phyloP scores from a whole-genome alignment of 768 basidiomycete genomes.

The Rhodosporidiobolus sp. region DNA sequence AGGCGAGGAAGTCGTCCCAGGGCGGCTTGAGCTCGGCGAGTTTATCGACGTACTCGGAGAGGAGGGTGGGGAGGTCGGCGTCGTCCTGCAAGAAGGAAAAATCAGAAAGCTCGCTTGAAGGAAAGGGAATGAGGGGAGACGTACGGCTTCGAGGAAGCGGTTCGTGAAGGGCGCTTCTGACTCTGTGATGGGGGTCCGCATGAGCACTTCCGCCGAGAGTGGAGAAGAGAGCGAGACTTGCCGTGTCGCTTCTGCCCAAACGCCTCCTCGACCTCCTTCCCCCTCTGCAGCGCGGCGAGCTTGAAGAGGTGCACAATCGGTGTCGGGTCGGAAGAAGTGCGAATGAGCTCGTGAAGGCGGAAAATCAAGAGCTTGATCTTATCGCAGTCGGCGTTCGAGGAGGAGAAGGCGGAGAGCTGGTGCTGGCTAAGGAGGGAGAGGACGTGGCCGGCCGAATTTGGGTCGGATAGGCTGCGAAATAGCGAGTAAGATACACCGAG shows the following conservation, averaged over 20 bases:
- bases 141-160: neutral
- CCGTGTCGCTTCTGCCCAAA: neutral
- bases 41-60: neutral
- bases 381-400: neutral
- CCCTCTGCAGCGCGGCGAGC: constrained; percentile 7
- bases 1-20: neutral
- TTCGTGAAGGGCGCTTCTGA: neutral
- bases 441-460: neutral
- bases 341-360: neutral
- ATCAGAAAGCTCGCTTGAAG: neutral
- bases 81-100: neutral
- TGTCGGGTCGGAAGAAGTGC: neutral
- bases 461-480: neutral
- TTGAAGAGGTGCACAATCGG: neutral
- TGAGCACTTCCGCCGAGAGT: rapidly evolving
- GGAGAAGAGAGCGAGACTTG: neutral
- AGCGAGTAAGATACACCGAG: neutral
- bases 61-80: neutral
- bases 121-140: neutral
- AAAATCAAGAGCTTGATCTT: neutral
- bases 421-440: constrained; percentile 2
- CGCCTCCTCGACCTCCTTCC: neutral
- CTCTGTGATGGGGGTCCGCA: neutral
- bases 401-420: constrained; percentile 11
- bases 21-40: neutral